Percentiles rank a stretch among this genome's conserved stretches.
Evolutionary conservation across 805 yeast species (phyloP).

Genomic region (Cyberlindnera sargentensis): DNA sequence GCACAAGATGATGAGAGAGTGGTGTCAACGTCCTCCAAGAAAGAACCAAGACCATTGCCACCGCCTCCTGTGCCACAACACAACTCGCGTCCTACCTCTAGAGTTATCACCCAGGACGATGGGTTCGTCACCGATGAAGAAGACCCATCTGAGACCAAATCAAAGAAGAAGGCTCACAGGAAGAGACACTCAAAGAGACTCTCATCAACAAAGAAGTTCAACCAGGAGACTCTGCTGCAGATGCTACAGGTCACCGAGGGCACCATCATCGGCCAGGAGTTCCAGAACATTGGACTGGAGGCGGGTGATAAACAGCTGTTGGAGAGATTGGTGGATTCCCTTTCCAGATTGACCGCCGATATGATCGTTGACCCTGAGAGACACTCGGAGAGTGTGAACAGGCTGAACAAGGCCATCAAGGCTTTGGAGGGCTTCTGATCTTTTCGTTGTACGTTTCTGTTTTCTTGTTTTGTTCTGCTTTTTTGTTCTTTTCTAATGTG

Average conservation of each 20-base stretch:
- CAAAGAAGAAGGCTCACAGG: conserved; percentile 3
- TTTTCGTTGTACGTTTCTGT: background rate
- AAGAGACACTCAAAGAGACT: conserved; percentile 6
- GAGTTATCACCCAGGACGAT: conserved; percentile 11
- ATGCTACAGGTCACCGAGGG: conserved; percentile 34
- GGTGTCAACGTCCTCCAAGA: conserved; percentile 2
- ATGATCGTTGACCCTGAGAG: conserved; percentile 82
- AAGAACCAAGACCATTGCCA: conserved; percentile 20
- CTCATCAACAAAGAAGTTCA: conserved; percentile 14
- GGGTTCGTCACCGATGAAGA: conserved; percentile 24
- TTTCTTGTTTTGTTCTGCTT: background rate
- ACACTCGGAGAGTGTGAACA: conserved; percentile 68
- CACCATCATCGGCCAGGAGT: conserved; percentile 46
- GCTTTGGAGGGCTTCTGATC: conserved; percentile 74
- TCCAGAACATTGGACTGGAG: conserved; percentile 66
- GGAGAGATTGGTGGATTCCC: conserved; percentile 80
- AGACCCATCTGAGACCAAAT: conserved; percentile 1
- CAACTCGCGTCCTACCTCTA: background rate
- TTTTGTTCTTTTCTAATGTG: too few species aligned
- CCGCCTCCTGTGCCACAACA: conserved; percentile 25
- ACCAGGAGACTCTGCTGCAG: conserved; percentile 29
- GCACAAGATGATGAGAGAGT: conserved; percentile 3
- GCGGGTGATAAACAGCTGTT: conserved; percentile 69
- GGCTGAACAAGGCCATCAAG: conserved; percentile 75
- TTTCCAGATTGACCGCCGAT: conserved; percentile 81